Percentiles rank a stretch among this genome's conserved stretches.
These are phyloP conservation scores for Abrus pulchellus DNA, from an alignment of 306 rosid species.

Conservation along the genomic window DNA sequence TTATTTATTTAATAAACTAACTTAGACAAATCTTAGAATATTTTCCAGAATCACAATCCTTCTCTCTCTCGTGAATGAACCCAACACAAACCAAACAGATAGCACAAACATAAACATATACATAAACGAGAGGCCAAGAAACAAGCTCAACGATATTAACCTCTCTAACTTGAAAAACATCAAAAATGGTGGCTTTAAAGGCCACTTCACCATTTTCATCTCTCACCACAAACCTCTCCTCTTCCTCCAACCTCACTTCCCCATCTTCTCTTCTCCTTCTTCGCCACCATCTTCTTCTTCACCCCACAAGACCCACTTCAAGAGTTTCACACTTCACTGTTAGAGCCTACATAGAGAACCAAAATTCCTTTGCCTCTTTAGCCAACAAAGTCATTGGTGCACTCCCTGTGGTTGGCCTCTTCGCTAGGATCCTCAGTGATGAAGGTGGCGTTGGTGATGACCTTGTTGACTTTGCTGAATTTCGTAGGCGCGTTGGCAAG, in stretches of 20 bases:
- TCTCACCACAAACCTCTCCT: background rate
- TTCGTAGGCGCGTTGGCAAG: slow-evolving; percentile 86
- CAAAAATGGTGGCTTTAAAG: slow-evolving; percentile 36
- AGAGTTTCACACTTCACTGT: slow-evolving; percentile 49
- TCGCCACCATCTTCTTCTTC: slow-evolving; percentile 53
- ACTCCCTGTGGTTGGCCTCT: slow-evolving; percentile 82
- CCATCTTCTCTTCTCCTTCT: slow-evolving; percentile 54
- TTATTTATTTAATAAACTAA: no score
- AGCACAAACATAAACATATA: slow-evolving; percentile 43
- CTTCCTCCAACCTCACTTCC: slow-evolving; percentile 43
- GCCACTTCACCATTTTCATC: slow-evolving; percentile 39
- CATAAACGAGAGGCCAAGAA: slow-evolving; percentile 63
- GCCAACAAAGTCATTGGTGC: slow-evolving; percentile 85
- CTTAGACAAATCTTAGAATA: no score
- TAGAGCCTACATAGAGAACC: slow-evolving; percentile 78
- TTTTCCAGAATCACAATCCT: no score
- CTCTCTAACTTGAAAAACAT: background rate
- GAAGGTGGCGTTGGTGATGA: slow-evolving; percentile 96
- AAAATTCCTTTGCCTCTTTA: slow-evolving; percentile 69
- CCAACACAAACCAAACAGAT: no score
- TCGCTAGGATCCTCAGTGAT: slow-evolving; percentile 79
- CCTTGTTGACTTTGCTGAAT: slow-evolving; percentile 85
- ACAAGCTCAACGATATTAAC: slow-evolving; percentile 26
- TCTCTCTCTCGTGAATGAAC: no score
- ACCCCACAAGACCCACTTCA: slow-evolving; percentile 44